Evolutionary conservation across 495 filamentous ascomycete species (phyloP), one percentile per base, ranked within the genome.

Genomic region (Articulospora tetracladia): DNA sequence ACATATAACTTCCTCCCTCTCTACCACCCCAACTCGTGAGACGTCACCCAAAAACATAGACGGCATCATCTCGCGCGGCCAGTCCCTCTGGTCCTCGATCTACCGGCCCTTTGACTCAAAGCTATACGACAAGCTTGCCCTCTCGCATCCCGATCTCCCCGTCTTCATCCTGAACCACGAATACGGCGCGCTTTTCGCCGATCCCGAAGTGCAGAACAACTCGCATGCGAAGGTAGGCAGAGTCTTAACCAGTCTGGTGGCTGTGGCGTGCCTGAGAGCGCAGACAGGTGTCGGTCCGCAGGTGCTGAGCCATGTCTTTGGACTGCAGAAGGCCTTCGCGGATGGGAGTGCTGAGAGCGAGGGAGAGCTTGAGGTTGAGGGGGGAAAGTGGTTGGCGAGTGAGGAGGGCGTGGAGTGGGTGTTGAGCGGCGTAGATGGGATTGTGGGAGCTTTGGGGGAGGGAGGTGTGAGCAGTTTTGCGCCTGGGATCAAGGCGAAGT

Each of bases 231-330:
- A 72, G 6, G 79, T 84, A 0, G 89, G 89, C 0, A 69, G 89
- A 15, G 77, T 85, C 3, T 65, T 86, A 56, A 91, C 88, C 2
- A 86, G 82, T 48, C 74, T 92, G 19, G 77, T 90, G 6, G 89
- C 88, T 0, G 74, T 93, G 32, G 74, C 88, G 12, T 89, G 84
- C 68, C 64, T 93, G 66, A 70, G 89, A 20, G 80, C 89, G 51
- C 89, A 93, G 75, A 85, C 84, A 12, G 89, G 89, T 1, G 89
- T 92, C 2, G 89, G 84, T 1, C 89, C 89, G 23, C 89, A 93
- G 76, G 88, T 93, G 7, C 72, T 84, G 7, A 86, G 83, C 59
- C 89, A 93, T 73, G 74, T 92, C 0, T 91, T 88, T 75, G 89
- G 88, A 3, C 63, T 90, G 68, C 68, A 86, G 46, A 92, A 92